phyloP scores from a whole-genome alignment of 2,329 filamentous ascomycete species.

The Colletotrichum graminicola region DNA sequence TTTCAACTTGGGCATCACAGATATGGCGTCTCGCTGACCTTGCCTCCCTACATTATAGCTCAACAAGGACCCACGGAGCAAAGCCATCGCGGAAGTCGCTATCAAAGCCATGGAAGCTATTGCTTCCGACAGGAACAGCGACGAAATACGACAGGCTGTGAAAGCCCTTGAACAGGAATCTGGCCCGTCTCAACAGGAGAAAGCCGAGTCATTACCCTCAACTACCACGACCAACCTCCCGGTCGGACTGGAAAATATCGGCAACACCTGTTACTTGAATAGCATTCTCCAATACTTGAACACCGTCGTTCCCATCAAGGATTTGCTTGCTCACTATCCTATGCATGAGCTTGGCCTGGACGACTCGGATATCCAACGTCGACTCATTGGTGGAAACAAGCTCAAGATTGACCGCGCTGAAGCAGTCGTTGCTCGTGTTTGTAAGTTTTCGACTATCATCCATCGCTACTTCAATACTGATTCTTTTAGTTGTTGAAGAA shows the following conservation, averaged over 20 bases:
- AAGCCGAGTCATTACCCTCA: neutral
- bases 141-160: slow-evolving; percentile 11
- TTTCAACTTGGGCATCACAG: neutral
- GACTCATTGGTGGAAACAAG: slow-evolving; percentile 79
- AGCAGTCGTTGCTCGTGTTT: slow-evolving; percentile 77
- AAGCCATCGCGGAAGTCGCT: slow-evolving; percentile 8
- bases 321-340: slow-evolving; percentile 84
- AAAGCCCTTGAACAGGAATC: slow-evolving; percentile 13
- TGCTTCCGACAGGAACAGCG: slow-evolving; percentile 25
- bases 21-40: neutral
- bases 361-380: slow-evolving; percentile 71
- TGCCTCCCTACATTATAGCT: slow-evolving; percentile 1
- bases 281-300: slow-evolving; percentile 97
- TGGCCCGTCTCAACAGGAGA: slow-evolving; percentile 1
- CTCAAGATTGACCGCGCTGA: slow-evolving; percentile 65
- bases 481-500: slow-evolving; percentile 77
- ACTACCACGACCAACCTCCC: slow-evolving; percentile 65
- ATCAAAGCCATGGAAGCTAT: slow-evolving; percentile 37
- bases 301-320: slow-evolving; percentile 83
- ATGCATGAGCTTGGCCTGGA: slow-evolving; percentile 76
- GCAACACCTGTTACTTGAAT: slow-evolving; percentile 98
- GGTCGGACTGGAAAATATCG: slow-evolving; percentile 91
- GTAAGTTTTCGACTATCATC: slow-evolving; percentile 64
- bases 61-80: slow-evolving; percentile 32
- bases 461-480: slow-evolving; percentile 54